Evolutionary conservation across 1,284 basidiomycete species (phyloP), one percentile per base, ranked within the genome.

Genomic region (Cutaneotrichosporon cyanovorans): DNA sequence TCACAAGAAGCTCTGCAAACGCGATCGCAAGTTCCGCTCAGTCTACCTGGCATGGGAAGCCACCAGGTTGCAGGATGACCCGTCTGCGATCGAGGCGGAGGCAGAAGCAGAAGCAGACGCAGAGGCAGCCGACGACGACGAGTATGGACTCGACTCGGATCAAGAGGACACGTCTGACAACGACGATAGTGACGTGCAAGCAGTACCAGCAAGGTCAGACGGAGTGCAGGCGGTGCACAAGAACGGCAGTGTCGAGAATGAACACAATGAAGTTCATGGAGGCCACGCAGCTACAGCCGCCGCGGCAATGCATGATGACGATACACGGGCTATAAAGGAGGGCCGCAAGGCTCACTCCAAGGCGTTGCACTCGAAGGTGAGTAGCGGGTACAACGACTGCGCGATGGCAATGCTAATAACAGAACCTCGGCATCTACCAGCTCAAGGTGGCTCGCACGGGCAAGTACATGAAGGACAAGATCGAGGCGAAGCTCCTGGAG

Each of bases 41-140:
- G 66, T 68, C 3, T 72, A 68, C 51, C 62, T 69, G 41, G 66
- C 65, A 1, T 72, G 70, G 70, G 68, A 69, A 42, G 49, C 54
- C 15, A 48, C 48, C 15, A 45, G 48, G 3, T 23, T 46, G 10
- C 19, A 37, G n/a, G n/a, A n/a, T 8, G 21, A 46, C 20, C 21
- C 19, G 1, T n/a, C 42, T 2, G 59, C 15, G 1, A 23, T 31
- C 19, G 14, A 42, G 47, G 7, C 16, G 18, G 30, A 46, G 25
- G 30, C 31, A n/a, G 32, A 14, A 19, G 40, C 42, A 18, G 30
- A 20, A 35, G 37, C 30, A n/a, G 30, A 19, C 37, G n/a, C n/a
- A n/a, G 40, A 46, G 18, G 30, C 18, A 35, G 37, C 30, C 20
- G 30, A 19, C 37, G n/a, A 11, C 35, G 35, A 28, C 48, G 33